These are phyloP conservation scores for Trichoderma brevicompactum DNA, from an alignment of 2,329 filamentous ascomycete species.

Conservation along the genomic window DNA sequence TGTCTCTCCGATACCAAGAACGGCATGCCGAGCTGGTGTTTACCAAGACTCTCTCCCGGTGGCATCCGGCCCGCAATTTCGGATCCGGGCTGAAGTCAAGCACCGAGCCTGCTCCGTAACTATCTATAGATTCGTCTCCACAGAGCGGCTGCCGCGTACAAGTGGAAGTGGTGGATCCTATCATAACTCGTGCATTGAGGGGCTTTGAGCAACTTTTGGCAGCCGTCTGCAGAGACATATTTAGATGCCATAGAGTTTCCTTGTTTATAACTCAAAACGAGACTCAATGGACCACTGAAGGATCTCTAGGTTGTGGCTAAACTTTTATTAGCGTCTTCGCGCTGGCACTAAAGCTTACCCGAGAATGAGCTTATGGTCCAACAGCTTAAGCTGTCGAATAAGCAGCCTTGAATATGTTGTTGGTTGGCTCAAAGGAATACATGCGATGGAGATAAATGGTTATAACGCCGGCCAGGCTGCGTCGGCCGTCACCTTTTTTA, in stretches of 20 bases:
- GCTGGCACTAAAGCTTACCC: neutral
- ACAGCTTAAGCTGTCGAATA: neutral
- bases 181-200: neutral
- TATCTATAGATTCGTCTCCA: neutral
- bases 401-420: neutral
- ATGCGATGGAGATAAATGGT: neutral
- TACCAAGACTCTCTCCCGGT: neutral
- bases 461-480: neutral
- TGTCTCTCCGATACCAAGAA: no score
- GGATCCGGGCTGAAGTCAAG: neutral
- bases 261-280: neutral
- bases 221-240: no score
- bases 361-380: neutral
- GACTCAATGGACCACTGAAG: neutral
- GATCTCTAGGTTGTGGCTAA: neutral
- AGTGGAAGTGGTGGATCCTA: neutral
- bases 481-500: neutral
- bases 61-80: constrained; percentile 13
- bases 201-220: neutral
- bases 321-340: neutral
- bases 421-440: neutral
- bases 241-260: no score
- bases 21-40: no score
- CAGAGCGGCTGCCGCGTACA: no score
- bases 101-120: neutral